Conservation (phyloP, 1,284 basidiomycete genomes). For the Marasmius sp. region DNA sequence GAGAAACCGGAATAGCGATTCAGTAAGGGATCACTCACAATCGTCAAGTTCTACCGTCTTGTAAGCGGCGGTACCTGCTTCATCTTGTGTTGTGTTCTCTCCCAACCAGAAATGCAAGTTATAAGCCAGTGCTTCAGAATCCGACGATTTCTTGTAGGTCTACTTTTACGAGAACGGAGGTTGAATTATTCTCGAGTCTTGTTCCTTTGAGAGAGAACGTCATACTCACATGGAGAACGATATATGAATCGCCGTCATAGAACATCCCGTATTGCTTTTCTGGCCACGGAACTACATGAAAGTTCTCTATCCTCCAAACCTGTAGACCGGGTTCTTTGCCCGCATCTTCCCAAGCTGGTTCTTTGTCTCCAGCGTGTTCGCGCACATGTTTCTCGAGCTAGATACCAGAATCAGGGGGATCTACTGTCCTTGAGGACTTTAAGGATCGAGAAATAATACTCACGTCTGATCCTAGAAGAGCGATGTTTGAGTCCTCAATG, state of each 20-base stretch:
- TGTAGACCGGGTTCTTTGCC: slow-evolving; percentile 43
- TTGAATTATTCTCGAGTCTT: neutral
- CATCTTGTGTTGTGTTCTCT: slow-evolving; percentile 57
- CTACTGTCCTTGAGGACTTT: neutral
- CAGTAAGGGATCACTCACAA: slow-evolving; percentile 36
- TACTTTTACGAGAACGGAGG: slow-evolving; percentile 14
- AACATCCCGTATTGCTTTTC: slow-evolving; percentile 52
- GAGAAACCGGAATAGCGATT: neutral
- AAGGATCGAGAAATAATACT: slow-evolving; percentile 18
- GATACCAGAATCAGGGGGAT: neutral
- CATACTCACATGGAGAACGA: slow-evolving; percentile 53
- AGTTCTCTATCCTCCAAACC: slow-evolving; percentile 63
- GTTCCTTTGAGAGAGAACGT: neutral
- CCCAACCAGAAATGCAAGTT: slow-evolving; percentile 71
- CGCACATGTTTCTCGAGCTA: slow-evolving; percentile 60
- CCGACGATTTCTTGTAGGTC: slow-evolving; percentile 55
- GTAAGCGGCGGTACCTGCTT: slow-evolving; percentile 66
- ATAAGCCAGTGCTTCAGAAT: slow-evolving; percentile 48
- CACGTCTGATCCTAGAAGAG: slow-evolving; percentile 61
- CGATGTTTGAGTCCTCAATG: slow-evolving; percentile 63
- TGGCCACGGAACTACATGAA: slow-evolving; percentile 54
- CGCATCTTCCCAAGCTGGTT: slow-evolving; percentile 53
- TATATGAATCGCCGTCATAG: slow-evolving; percentile 66
- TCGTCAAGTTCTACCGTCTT: slow-evolving; percentile 71
- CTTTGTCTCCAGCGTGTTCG: slow-evolving; percentile 51